These are phyloP conservation scores for Cryphonectria parasitica DNA, from an alignment of 2,329 filamentous ascomycete genomes.

Conservation along the genomic window DNA sequence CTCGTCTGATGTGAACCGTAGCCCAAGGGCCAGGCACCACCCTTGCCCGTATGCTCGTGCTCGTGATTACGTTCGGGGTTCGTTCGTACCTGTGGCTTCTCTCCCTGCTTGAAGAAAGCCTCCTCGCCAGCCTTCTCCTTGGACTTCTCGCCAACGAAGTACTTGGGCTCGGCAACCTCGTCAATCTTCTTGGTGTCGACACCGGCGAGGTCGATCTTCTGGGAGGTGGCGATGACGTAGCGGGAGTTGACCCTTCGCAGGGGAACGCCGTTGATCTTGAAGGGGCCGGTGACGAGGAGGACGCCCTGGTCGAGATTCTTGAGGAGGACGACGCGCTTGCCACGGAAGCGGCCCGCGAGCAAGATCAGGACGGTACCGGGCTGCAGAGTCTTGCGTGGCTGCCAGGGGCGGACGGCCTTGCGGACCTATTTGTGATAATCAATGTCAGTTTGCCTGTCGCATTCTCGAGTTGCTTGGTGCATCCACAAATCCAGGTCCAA, in stretches of 20 bases:
- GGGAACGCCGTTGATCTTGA: conserved; percentile 99
- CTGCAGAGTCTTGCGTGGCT: conserved; percentile 85
- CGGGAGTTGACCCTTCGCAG: conserved; percentile 91
- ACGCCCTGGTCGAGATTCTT: conserved; percentile 97
- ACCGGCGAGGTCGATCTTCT: conserved; percentile 81
- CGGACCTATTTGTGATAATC: conserved; percentile 68
- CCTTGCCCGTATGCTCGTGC: conserved; percentile 1
- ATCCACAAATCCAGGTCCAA: background rate
- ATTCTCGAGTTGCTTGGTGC: background rate
- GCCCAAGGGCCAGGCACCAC: conserved; percentile 6
- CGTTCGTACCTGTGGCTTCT: conserved; percentile 75
- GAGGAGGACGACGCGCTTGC: conserved; percentile 99
- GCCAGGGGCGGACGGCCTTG: conserved; percentile 88
- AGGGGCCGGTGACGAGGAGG: conserved; percentile 97
- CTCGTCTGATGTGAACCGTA: background rate
- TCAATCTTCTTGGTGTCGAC: conserved; percentile 90
- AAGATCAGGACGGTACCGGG: conserved; percentile 98
- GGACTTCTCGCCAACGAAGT: conserved; percentile 95
- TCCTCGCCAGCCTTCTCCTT: conserved; percentile 97
- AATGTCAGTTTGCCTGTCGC: conserved; percentile 36
- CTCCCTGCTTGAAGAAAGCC: conserved; percentile 99
- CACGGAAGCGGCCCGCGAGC: conserved; percentile 98
- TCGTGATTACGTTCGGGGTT: conserved; percentile 2
- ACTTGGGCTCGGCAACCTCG: conserved; percentile 75
- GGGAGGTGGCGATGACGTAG: conserved; percentile 90